phyloP scores from a whole-genome alignment of 2,329 filamentous ascomycete genomes.

The Phialocephala subalpina region DNA sequence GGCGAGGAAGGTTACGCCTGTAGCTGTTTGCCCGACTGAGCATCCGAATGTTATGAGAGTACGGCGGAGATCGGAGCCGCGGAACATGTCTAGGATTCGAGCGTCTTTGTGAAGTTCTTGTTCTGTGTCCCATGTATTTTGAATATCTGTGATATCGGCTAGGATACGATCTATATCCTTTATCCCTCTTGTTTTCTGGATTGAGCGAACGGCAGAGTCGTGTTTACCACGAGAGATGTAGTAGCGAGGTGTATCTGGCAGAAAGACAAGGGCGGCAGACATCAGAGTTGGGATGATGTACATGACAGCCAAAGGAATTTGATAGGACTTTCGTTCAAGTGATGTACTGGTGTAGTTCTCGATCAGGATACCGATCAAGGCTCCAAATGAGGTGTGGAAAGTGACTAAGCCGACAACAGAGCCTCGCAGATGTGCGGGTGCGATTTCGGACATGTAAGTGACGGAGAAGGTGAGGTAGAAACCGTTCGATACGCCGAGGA shows the following conservation, averaged over 20 bases:
- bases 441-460: slow-evolving; percentile 18
- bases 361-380: slow-evolving; percentile 18
- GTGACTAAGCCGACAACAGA: slow-evolving; percentile 13
- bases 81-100: slow-evolving; percentile 13
- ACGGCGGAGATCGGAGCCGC: neutral
- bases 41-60: neutral
- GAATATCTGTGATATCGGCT: slow-evolving; percentile 3
- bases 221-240: neutral
- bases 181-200: neutral
- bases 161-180: neutral
- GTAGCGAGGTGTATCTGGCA: neutral
- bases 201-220: neutral
- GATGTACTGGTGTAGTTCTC: slow-evolving; percentile 18
- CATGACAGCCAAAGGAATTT: slow-evolving; percentile 19
- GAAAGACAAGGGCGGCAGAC: neutral
- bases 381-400: slow-evolving; percentile 17
- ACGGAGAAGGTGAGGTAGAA: slow-evolving; percentile 16
- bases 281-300: slow-evolving; percentile 14
- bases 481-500: slow-evolving; percentile 18
- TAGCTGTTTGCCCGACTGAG: neutral
- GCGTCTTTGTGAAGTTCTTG: slow-evolving; percentile 6
- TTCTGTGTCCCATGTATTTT: slow-evolving; percentile 13
- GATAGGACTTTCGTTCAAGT: slow-evolving; percentile 14
- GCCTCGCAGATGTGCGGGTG: slow-evolving; percentile 19
- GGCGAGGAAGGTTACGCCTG: slow-evolving; percentile 14